These are phyloP conservation scores for Calonectria hawksworthii DNA, from an alignment of 2,329 filamentous ascomycete genomes.

Conservation along the genomic window DNA sequence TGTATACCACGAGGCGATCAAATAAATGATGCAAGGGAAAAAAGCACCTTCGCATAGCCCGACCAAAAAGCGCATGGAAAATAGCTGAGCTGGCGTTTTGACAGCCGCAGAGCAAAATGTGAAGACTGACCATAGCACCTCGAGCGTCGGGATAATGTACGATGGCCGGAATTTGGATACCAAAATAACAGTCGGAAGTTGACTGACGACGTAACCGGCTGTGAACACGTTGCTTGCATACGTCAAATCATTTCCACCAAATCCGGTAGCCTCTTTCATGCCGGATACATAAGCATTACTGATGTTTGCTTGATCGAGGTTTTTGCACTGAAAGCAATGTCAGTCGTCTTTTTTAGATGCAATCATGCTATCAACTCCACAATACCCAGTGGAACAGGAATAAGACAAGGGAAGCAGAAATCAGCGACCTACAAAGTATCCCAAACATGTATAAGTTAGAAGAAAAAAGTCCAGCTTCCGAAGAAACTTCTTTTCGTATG, in stretches of 20 bases:
- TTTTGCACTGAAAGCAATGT: neutral
- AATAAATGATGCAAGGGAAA: neutral
- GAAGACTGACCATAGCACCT: neutral
- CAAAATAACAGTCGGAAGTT: neutral
- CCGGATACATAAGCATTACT: neutral
- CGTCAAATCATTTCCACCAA: neutral
- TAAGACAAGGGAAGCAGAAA: no score
- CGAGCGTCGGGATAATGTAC: neutral
- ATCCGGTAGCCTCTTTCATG: neutral
- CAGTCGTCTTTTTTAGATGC: neutral
- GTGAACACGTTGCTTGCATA: conserved; percentile 5
- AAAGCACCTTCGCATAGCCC: neutral
- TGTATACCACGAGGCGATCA: neutral
- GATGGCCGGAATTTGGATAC: neutral
- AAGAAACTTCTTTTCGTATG: neutral
- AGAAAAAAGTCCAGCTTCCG: neutral
- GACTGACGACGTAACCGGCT: neutral
- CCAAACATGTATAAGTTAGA: neutral
- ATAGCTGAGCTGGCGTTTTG: neutral
- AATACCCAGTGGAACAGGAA: no score
- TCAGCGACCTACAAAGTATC: neutral
- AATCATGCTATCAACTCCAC: neutral
- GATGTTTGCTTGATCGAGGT: neutral
- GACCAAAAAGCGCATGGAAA: neutral
- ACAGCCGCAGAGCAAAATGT: neutral